These are phyloP conservation scores for Ganoderma resinaceum DNA, from an alignment of 1,284 basidiomycete genomes.

Conservation along the genomic window DNA sequence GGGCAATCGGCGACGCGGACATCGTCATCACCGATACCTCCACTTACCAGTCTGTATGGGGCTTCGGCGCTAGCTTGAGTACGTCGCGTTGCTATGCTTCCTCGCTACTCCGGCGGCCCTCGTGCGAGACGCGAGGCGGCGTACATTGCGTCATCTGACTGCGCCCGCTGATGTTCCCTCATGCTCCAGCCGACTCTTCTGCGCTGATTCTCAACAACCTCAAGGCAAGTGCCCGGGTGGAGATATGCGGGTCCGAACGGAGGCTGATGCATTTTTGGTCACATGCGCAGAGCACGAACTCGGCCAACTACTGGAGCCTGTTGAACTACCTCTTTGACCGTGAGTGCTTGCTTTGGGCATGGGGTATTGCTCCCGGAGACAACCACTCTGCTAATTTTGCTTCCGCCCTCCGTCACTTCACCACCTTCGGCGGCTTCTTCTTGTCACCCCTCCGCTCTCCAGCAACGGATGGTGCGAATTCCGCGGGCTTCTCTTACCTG, in stretches of 20 bases:
- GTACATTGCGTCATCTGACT: slow-evolving; percentile 16
- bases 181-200: slow-evolving; percentile 54
- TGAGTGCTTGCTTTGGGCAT: slow-evolving; percentile 32
- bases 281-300: slow-evolving; percentile 44
- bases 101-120: slow-evolving; percentile 18
- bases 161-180: slow-evolving; percentile 2
- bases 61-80: slow-evolving; percentile 58
- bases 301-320: slow-evolving; percentile 51
- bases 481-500: slow-evolving; percentile 56
- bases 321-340: slow-evolving; percentile 54
- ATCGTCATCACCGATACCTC: slow-evolving; percentile 50
- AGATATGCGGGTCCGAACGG: slow-evolving; percentile 3
- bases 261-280: background rate
- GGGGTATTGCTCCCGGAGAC: slow-evolving; percentile 5
- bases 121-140: background rate
- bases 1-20: slow-evolving; percentile 49
- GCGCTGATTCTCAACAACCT: slow-evolving; percentile 51
- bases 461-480: slow-evolving; percentile 54
- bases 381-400: background rate
- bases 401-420: background rate
- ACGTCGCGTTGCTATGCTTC: slow-evolving; percentile 13
- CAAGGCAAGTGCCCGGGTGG: slow-evolving; percentile 43
- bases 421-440: slow-evolving; percentile 4
- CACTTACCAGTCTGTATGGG: slow-evolving; percentile 54
- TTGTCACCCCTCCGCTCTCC: background rate